phyloP scores from a whole-genome alignment of 441 rosid genomes.

The Corymbia calophylla region DNA sequence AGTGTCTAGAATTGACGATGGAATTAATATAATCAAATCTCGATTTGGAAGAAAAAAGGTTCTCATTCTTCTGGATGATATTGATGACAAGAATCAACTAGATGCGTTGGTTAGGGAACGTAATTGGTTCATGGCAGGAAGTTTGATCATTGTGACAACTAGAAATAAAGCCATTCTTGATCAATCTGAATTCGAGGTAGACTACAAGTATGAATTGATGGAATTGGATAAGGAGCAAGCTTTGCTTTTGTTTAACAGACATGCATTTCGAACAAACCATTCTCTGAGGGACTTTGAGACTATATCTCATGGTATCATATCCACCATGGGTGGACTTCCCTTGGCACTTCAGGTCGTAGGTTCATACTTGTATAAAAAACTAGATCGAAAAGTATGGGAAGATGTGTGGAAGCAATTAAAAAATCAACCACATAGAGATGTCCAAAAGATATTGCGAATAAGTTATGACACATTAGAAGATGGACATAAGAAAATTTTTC shows the following conservation, averaged over 20 bases:
- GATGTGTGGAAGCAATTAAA: too few species aligned
- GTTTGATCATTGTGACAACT: neutral
- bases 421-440: too few species aligned
- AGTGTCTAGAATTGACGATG: neutral
- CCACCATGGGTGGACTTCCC: neutral
- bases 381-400: neutral
- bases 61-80: neutral
- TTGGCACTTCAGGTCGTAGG: fast-evolving
- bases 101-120: neutral
- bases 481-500: too few species aligned
- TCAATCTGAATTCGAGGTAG: neutral
- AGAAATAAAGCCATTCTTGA: neutral
- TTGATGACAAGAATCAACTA: neutral
- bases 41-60: too few species aligned
- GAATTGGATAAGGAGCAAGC: fast-evolving
- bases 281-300: fast-evolving
- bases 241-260: neutral
- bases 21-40: neutral
- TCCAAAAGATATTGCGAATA: too few species aligned
- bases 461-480: too few species aligned
- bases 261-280: neutral
- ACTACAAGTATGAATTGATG: neutral
- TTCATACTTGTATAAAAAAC: neutral
- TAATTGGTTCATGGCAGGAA: neutral
- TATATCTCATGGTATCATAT: too few species aligned